Percentiles rank a stretch among this genome's conserved stretches.
phyloP scores from a whole-genome alignment of 495 filamentous ascomycete genomes.

The Coniosporium apollinis region DNA sequence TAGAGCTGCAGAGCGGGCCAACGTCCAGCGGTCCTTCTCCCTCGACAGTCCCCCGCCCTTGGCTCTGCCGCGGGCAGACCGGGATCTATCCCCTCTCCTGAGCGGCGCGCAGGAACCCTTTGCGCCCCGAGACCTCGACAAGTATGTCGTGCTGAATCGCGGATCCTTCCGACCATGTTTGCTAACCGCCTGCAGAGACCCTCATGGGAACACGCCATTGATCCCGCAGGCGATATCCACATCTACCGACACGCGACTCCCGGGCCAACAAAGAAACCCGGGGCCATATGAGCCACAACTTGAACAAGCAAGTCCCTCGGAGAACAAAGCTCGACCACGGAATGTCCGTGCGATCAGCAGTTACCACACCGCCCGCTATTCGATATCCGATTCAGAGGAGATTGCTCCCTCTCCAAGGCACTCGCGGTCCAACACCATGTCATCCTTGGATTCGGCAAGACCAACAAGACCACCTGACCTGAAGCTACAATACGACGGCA shows the following conservation, averaged over 20 bases:
- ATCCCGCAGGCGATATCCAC: neutral
- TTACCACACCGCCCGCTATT: slow-evolving; percentile 3
- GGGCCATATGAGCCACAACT: neutral
- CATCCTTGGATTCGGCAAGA: slow-evolving; percentile 21
- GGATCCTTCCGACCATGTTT: neutral
- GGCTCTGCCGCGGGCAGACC: slow-evolving; percentile 5
- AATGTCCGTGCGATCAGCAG: slow-evolving; percentile 3
- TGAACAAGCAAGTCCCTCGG: neutral
- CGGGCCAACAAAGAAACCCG: too few relatives aligned
- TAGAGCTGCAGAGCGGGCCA: neutral
- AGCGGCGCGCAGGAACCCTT: too few relatives aligned
- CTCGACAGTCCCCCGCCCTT: slow-evolving; percentile 6
- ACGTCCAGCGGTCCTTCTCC: slow-evolving; percentile 9
- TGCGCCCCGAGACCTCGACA: slow-evolving; percentile 16
- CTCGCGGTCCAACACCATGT: slow-evolving; percentile 12
- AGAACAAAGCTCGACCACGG: neutral
- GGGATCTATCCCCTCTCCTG: slow-evolving; percentile 4
- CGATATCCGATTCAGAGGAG: slow-evolving; percentile 5
- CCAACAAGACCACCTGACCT: slow-evolving; percentile 12
- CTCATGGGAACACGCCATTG: slow-evolving; percentile 5
- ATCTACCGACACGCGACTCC: neutral
- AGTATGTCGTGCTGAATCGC: slow-evolving; percentile 8
- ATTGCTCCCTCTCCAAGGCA: slow-evolving; percentile 3
- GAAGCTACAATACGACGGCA: slow-evolving; percentile 18
- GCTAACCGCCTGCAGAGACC: neutral